phyloP scores from a whole-genome alignment of 805 yeast genomes.

The Lipomyces japonicus region DNA sequence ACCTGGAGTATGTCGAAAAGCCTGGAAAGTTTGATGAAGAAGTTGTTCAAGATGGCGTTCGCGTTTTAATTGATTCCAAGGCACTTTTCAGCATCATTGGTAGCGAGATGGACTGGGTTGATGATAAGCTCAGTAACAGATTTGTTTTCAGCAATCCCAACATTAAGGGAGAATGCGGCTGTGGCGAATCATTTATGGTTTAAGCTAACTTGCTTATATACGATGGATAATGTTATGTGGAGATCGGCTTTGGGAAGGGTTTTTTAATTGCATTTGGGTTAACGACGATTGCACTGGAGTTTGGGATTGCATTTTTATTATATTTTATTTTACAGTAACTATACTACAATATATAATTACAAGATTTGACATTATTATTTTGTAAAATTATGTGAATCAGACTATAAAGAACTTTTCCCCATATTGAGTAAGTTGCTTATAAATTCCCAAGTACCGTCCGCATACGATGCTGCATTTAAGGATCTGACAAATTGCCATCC shows the following conservation, averaged over 20 bases:
- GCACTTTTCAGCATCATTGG: slow-evolving; percentile 95
- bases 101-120: slow-evolving; percentile 97
- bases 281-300: not conserved
- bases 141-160: slow-evolving; percentile 94
- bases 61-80: slow-evolving; percentile 88
- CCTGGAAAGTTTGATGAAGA: slow-evolving; percentile 96
- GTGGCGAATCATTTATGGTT: slow-evolving; percentile 98
- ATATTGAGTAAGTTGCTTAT: slow-evolving; percentile 30
- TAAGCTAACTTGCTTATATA: too few species aligned
- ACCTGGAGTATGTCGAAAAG: slow-evolving; percentile 79
- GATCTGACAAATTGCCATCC: slow-evolving; percentile 88
- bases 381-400: not conserved
- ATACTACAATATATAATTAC: not conserved
- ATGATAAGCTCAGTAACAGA: slow-evolving; percentile 81
- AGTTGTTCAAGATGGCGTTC: slow-evolving; percentile 87
- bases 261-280: not conserved
- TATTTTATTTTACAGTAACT: not conserved
- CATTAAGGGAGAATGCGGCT: slow-evolving; percentile 96
- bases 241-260: too few species aligned
- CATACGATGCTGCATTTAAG: slow-evolving; percentile 79
- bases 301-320: not conserved
- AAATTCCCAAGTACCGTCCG: slow-evolving; percentile 61
- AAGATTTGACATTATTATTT: not conserved
- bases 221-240: slow-evolving; percentile 10
- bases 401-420: not conserved